Conservation (phyloP, 805 yeast species). For the Wickerhamomyces mucosus region DNA sequence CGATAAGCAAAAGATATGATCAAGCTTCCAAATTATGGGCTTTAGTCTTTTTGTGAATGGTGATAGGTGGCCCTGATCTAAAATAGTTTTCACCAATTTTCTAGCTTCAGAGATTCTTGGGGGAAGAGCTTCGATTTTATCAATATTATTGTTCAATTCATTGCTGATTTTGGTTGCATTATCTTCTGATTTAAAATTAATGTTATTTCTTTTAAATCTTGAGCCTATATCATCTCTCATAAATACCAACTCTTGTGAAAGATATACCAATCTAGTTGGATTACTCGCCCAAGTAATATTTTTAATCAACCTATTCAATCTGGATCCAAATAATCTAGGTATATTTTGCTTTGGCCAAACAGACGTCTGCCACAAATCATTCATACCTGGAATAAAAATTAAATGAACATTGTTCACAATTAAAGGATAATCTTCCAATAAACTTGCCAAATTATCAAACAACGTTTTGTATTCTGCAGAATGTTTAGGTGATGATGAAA, state of each 20-base stretch:
- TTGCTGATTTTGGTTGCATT: slow-evolving; percentile 14
- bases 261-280: slow-evolving; percentile 69
- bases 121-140: slow-evolving; percentile 27
- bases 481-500: slow-evolving; percentile 54
- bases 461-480: slow-evolving; percentile 50
- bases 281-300: slow-evolving; percentile 58
- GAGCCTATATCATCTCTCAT: slow-evolving; percentile 65
- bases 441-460: slow-evolving; percentile 65
- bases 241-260: slow-evolving; percentile 76
- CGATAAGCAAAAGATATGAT: slow-evolving; percentile 55
- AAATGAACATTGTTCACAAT: slow-evolving; percentile 46
- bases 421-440: slow-evolving; percentile 50
- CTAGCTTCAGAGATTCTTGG: slow-evolving; percentile 49
- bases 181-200: slow-evolving; percentile 38
- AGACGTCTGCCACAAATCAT: slow-evolving; percentile 88
- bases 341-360: slow-evolving; percentile 69
- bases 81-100: slow-evolving; percentile 64
- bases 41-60: slow-evolving; percentile 60
- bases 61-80: slow-evolving; percentile 82
- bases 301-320: slow-evolving; percentile 50
- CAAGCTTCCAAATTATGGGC: slow-evolving; percentile 63
- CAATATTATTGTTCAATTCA: slow-evolving; percentile 5
- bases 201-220: slow-evolving; percentile 61
- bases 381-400: slow-evolving; percentile 76
- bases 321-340: slow-evolving; percentile 61